Evolutionary conservation across 495 filamentous ascomycete genomes (phyloP), one percentile per base, ranked within the genome.

Genomic region (Sphaerosporella brunnea): DNA sequence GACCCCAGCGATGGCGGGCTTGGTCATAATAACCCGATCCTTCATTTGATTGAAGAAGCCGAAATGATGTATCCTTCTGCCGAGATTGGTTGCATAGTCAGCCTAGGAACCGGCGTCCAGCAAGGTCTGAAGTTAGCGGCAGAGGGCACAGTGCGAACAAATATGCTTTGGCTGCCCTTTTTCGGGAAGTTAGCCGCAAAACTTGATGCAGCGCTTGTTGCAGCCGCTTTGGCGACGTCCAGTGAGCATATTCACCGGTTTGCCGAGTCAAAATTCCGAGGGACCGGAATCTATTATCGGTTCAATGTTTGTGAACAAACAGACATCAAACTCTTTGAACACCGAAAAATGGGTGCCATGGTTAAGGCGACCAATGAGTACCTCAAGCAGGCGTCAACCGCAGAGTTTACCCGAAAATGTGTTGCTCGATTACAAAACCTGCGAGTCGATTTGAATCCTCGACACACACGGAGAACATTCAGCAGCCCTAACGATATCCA

Each of bases 21-120:
- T 28, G 42, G 34, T 21, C 32, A 39, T n/a, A 51, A 51, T 36
- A 51, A 51, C 21, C 49, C 49, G 11, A 28, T 44, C 40, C 36
- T 25, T 18, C 35, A 46, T 18, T 11, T 51, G 3, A 13, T 47
- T n/a, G 26, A 47, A 30, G 49, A 51, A 24, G 49, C 49, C 10
- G 34, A 46, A 25, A 8, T 23, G 15, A 47, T 47, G 11, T 51
- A 24, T 36, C 24, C 45, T n/a, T 16, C 18, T 2, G 42, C 21
- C 9, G 34, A 35, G 25, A 51, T 47, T 28, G 32, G 23, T 13
- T 51, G 49, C 23, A 24, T 51, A 25, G 23, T 51, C 25, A 51
- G 49, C 21, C 47, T 47, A 15, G 49, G 49, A 20, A 51, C 43
- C n/a, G 43, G 42, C 15, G 23, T 43, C 8, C 40, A 43, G 25